Evolutionary conservation across 2,329 filamentous ascomycete genomes (phyloP), one percentile per base, ranked within the genome.

Genomic region (Lanzia echinophila): DNA sequence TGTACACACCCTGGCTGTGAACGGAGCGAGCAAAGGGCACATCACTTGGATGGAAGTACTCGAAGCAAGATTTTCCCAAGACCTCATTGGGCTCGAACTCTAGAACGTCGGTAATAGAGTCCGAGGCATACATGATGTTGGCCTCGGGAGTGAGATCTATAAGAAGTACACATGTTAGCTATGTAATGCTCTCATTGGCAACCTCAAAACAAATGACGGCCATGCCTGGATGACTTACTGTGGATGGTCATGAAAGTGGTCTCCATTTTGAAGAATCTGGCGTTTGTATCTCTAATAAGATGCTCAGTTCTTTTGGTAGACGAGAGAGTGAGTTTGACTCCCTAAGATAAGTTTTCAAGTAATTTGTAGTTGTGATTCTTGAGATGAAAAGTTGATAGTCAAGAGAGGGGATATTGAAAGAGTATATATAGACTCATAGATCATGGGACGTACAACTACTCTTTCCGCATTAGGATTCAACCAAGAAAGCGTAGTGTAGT

Each of bases 241-340:
- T 94, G 89, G 67, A 95, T 94, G 62, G 88, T 90, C 73, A 95
- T 94, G 73, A 95, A 95, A 32, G 89, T 94, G 62, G 87, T 87
- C 71, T 91, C 87, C 87, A 89, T 88, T 60, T 67, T 69, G 65
- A 65, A 59, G 59, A 62, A 61, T 57, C 62, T 65, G 63, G 63
- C 62, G 60, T 66, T 62, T 63, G 58, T 64, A 67, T 65, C 63
- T 66, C 62, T 66, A 66, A 65, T 58, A 67, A 65, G 65, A 67
- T 66, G 62, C 63, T 67, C 65, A 66, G 65, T 60, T 59, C 62
- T 62, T 55, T 58, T 38, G 48, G 57, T 39, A 58, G 58, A 59
- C 44, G 48, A 36, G 17, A 39, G 19, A 22, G 31, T 43, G 34
- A 39, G 44, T 44, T 51, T 11, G 31, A 36, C 49, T 20, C 42